Percentiles rank a stretch among this genome's conserved stretches.
Evolutionary conservation across 2,329 filamentous ascomycete species (phyloP).

Genomic region (Arthrobotrys iridis): DNA sequence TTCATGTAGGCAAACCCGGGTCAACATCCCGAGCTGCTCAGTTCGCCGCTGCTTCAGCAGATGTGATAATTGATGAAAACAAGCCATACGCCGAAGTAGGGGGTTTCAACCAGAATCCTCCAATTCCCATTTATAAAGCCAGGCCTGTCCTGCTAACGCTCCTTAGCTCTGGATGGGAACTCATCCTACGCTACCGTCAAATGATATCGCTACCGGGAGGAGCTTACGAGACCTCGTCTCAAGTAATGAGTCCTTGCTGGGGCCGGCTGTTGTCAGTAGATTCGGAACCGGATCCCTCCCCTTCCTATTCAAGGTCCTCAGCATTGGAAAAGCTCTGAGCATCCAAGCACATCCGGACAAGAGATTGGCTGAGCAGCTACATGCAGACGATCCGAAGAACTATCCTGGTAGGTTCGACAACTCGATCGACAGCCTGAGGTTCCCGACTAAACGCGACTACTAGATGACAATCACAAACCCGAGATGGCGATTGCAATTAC

Average conservation of each 20-base stretch:
- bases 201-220: conserved; percentile 82
- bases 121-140: too few relatives aligned
- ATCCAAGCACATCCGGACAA: conserved; percentile 98
- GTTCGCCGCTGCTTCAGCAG: conserved; percentile 81
- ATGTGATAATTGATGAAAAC: conserved; percentile 80
- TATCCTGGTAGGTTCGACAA: conserved; percentile 70
- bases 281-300: conserved; percentile 82
- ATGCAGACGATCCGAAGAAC: conserved; percentile 86
- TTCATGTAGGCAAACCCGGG: conserved; percentile 78
- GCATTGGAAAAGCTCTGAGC: conserved; percentile 92
- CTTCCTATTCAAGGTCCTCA: conserved; percentile 97
- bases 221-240: conserved; percentile 86
- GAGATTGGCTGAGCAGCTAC: conserved; percentile 87
- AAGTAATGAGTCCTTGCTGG: conserved; percentile 85
- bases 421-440: too few relatives aligned
- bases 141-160: background rate
- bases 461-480: conserved; percentile 98
- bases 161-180: conserved; percentile 97
- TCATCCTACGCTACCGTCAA: conserved; percentile 93
- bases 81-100: conserved; percentile 92
- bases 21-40: conserved; percentile 85
- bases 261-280: conserved; percentile 74
- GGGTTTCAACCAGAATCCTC: background rate
- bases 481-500: conserved; percentile 99
- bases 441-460: background rate